Evolutionary conservation across 2,329 filamentous ascomycete genomes (phyloP).

Genomic region (Lecanicillium sp.): DNA sequence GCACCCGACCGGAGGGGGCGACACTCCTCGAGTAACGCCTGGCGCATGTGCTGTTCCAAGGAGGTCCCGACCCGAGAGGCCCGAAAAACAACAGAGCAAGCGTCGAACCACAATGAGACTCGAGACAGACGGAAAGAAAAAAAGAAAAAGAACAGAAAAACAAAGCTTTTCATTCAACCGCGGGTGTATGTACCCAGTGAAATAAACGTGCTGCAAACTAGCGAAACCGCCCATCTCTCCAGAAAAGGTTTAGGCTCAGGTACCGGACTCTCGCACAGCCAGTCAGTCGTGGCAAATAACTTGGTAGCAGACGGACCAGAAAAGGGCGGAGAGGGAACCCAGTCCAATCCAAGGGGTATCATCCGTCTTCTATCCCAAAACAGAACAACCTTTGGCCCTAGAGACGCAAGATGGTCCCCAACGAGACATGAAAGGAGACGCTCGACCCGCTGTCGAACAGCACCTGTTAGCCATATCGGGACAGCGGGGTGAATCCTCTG

Average conservation of each 20-base stretch:
- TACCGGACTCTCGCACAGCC: neutral
- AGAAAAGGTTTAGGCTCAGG: slow-evolving; percentile 5
- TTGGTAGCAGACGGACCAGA: too few species aligned
- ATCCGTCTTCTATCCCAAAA: neutral
- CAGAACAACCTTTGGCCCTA: neutral
- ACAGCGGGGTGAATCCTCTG: neutral
- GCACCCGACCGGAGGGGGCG: too few species aligned
- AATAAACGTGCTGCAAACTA: neutral
- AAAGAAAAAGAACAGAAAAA: too few species aligned
- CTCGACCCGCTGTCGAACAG: slow-evolving; percentile 1
- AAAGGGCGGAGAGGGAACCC: too few species aligned
- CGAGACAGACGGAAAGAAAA: too few species aligned
- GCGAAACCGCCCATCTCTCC: neutral
- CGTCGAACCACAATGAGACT: too few species aligned
- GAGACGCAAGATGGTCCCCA: neutral
- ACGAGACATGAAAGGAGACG: neutral
- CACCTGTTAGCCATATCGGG: slow-evolving; percentile 5
- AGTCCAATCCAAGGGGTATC: neutral
- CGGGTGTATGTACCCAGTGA: too few species aligned
- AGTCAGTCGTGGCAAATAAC: neutral
- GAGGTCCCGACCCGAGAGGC: too few species aligned
- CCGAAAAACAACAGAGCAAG: too few species aligned
- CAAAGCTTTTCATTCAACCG: slow-evolving; percentile 39
- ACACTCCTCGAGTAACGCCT: too few species aligned
- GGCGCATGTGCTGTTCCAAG: too few species aligned